Evolutionary conservation across 2,329 filamentous ascomycete species (phyloP).

Genomic region (Aureobasidium sp.): DNA sequence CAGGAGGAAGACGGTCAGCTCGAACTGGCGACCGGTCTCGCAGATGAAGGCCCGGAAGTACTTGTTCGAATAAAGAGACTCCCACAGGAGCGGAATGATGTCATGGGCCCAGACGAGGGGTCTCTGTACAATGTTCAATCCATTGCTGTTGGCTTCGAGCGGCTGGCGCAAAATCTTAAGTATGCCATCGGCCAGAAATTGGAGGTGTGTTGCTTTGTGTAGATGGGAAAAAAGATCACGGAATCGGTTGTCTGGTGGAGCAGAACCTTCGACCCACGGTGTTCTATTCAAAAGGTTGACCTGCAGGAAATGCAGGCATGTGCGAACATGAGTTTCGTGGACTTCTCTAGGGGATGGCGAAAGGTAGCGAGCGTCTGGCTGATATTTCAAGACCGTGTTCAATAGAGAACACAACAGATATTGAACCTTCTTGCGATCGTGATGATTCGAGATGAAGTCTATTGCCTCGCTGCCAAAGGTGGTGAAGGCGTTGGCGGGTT

Average conservation of each 20-base stretch:
- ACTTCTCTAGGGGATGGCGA: slow-evolving; percentile 18
- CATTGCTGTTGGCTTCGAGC: slow-evolving; percentile 75
- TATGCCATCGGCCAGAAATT: slow-evolving; percentile 94
- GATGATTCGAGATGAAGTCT: slow-evolving; percentile 16
- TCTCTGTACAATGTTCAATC: slow-evolving; percentile 45
- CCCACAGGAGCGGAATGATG: slow-evolving; percentile 97
- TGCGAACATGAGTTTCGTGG: slow-evolving; percentile 19
- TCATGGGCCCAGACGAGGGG: slow-evolving; percentile 84
- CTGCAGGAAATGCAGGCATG: slow-evolving; percentile 78
- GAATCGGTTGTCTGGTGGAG: slow-evolving; percentile 75
- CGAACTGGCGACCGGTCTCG: slow-evolving; percentile 85
- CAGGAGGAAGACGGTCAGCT: slow-evolving; percentile 82
- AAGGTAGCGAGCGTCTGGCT: slow-evolving; percentile 75
- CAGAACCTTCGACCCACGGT: slow-evolving; percentile 61
- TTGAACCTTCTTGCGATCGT: slow-evolving; percentile 17
- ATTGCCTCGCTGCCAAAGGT: slow-evolving; percentile 15
- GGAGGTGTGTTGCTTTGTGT: slow-evolving; percentile 91
- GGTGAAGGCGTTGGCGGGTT: slow-evolving; percentile 52
- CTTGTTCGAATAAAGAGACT: slow-evolving; percentile 94
- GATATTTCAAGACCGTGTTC: slow-evolving; percentile 94
- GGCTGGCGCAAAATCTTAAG: slow-evolving; percentile 87
- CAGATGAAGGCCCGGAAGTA: slow-evolving; percentile 94
- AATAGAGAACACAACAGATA: slow-evolving; percentile 69
- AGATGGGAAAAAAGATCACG: slow-evolving; percentile 85
- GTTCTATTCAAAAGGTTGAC: slow-evolving; percentile 80